Percentiles rank a stretch among this genome's conserved stretches.
These are phyloP conservation scores for Microascus cirrosus DNA, from an alignment of 2,329 filamentous ascomycete genomes.

Conservation along the genomic window DNA sequence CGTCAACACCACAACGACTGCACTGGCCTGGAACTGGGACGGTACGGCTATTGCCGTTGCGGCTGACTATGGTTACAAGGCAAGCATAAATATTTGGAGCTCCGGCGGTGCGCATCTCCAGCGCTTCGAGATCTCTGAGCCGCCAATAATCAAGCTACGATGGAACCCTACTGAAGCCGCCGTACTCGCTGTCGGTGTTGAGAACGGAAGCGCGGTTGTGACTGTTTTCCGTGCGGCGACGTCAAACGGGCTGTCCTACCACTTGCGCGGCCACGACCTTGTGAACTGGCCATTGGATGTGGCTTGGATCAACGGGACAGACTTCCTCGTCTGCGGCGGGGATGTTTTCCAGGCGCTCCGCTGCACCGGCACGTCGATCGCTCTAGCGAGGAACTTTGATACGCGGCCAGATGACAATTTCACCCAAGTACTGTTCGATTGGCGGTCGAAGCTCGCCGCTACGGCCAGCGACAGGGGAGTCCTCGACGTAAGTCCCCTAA, in stretches of 20 bases:
- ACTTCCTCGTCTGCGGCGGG: slow-evolving; percentile 49
- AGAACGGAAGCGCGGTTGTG: slow-evolving; percentile 40
- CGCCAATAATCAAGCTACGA: slow-evolving; percentile 49
- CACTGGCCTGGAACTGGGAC: slow-evolving; percentile 49
- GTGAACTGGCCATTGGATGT: slow-evolving; percentile 42
- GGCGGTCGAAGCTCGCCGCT: slow-evolving; percentile 38
- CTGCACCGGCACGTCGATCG: slow-evolving; percentile 34
- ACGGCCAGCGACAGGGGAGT: slow-evolving; percentile 49
- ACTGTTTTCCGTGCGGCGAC: slow-evolving; percentile 38
- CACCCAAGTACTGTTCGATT: slow-evolving; percentile 45
- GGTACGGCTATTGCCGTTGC: slow-evolving; percentile 46
- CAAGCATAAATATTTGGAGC: slow-evolving; percentile 44
- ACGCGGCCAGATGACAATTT: slow-evolving; percentile 42
- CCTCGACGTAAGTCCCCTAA: slow-evolving; percentile 41
- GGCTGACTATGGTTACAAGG: slow-evolving; percentile 39
- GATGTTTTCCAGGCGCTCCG: slow-evolving; percentile 37
- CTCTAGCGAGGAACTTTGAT: slow-evolving; percentile 35
- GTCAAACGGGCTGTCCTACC: slow-evolving; percentile 33
- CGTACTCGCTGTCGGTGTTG: slow-evolving; percentile 42
- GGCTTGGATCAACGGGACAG: slow-evolving; percentile 45
- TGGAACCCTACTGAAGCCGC: slow-evolving; percentile 47
- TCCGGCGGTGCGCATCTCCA: slow-evolving; percentile 39
- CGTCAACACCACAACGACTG: slow-evolving; percentile 41
- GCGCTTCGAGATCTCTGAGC: slow-evolving; percentile 44
- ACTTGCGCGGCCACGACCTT: slow-evolving; percentile 38